These are phyloP conservation scores for Aspergillus pseudoterreus DNA, from an alignment of 2,329 filamentous ascomycete species.

Conservation along the genomic window DNA sequence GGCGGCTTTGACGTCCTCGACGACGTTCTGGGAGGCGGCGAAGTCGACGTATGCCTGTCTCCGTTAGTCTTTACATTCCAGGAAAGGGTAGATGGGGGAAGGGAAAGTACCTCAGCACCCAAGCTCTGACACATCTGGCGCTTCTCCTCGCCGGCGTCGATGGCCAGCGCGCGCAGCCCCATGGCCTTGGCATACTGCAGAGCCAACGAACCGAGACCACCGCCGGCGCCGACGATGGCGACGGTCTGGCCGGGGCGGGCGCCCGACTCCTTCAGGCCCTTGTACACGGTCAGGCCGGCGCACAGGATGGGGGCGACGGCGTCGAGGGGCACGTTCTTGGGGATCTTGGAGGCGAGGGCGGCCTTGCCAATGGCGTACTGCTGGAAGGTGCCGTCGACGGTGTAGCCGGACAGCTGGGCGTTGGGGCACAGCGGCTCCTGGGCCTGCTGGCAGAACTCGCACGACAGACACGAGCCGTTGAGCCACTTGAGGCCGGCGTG, in stretches of 20 bases:
- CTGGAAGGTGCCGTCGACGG: slow-evolving; percentile 89
- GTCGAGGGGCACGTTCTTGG: slow-evolving; percentile 72
- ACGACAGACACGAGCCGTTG: slow-evolving; percentile 79
- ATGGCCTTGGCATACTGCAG: slow-evolving; percentile 89
- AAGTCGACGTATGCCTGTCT: slow-evolving; percentile 72
- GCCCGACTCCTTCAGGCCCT: slow-evolving; percentile 81
- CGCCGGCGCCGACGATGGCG: slow-evolving; percentile 81
- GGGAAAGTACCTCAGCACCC: slow-evolving; percentile 52
- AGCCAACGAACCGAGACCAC: slow-evolving; percentile 74
- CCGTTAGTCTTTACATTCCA: neutral
- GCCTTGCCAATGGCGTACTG: slow-evolving; percentile 88
- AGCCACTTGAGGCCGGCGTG: slow-evolving; percentile 89
- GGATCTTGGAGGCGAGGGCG: slow-evolving; percentile 76
- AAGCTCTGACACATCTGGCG: slow-evolving; percentile 61
- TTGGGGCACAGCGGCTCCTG: slow-evolving; percentile 81
- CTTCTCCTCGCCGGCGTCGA: slow-evolving; percentile 83
- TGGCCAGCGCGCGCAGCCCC: slow-evolving; percentile 75
- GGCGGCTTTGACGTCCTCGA: slow-evolving; percentile 77
- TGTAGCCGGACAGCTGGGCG: slow-evolving; percentile 79
- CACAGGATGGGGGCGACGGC: slow-evolving; percentile 76
- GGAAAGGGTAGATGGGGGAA: too few relatives aligned
- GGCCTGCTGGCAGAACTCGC: slow-evolving; percentile 74
- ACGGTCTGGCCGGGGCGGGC: slow-evolving; percentile 71
- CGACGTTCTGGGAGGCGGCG: slow-evolving; percentile 67
- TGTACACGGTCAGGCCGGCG: slow-evolving; percentile 85